These are phyloP conservation scores for Orychophragmus violaceus DNA, from an alignment of 345 rosid species.

Conservation along the genomic window DNA sequence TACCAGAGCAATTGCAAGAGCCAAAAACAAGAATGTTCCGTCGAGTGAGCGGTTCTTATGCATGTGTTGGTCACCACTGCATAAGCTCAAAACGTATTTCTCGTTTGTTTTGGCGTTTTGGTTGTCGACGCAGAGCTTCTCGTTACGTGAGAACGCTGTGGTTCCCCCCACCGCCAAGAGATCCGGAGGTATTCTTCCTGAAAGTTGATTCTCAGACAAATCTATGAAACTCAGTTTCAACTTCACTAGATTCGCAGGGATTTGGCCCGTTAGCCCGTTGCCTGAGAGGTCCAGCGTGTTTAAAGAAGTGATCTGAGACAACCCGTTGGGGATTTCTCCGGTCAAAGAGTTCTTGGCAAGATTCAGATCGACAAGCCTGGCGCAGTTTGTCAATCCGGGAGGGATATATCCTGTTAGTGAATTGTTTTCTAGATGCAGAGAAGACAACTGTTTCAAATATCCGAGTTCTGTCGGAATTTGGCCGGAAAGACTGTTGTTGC, in stretches of 20 bases:
- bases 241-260: slow-evolving; percentile 47
- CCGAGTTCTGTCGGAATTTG: slow-evolving; percentile 53
- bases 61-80: slow-evolving; percentile 38
- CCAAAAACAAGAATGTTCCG: slow-evolving; percentile 38
- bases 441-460: slow-evolving; percentile 45
- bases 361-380: slow-evolving; percentile 60
- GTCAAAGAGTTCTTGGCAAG: slow-evolving; percentile 60
- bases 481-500: slow-evolving; percentile 56
- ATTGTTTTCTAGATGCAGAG: slow-evolving; percentile 67
- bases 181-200: slow-evolving; percentile 58
- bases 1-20: slow-evolving; percentile 39
- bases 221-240: slow-evolving; percentile 79
- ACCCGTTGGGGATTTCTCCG: slow-evolving; percentile 47
- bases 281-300: slow-evolving; percentile 75
- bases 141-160: slow-evolving; percentile 51
- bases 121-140: slow-evolving; percentile 51
- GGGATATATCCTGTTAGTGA: slow-evolving; percentile 62
- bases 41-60: slow-evolving; percentile 23
- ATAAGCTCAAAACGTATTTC: slow-evolving; percentile 33
- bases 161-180: slow-evolving; percentile 63
- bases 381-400: slow-evolving; percentile 39
- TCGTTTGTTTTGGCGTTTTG: slow-evolving; percentile 10
- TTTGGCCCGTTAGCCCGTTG: slow-evolving; percentile 52
- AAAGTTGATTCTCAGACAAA: slow-evolving; percentile 54
- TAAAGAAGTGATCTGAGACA: slow-evolving; percentile 46